These are phyloP conservation scores for Bacidia rubella DNA, from an alignment of 495 filamentous ascomycete species.

Conservation along the genomic window DNA sequence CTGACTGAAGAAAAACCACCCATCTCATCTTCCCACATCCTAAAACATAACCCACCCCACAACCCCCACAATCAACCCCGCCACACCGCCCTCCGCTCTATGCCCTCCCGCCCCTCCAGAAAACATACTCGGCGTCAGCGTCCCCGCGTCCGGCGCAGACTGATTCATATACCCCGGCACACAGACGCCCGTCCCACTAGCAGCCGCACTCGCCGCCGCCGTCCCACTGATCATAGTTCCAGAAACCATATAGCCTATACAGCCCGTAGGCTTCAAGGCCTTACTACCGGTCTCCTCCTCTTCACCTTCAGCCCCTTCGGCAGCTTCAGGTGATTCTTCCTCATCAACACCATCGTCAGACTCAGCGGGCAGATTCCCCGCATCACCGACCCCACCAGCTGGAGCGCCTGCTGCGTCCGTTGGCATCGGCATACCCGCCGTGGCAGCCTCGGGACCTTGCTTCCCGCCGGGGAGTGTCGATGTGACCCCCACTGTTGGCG, in stretches of 20 bases:
- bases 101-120: not conserved
- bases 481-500: not conserved
- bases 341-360: too few species aligned
- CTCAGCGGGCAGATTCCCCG: too few species aligned
- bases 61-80: not conserved
- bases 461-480: not conserved
- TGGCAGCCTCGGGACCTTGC: not conserved
- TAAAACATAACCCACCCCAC: not conserved
- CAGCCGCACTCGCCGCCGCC: not conserved
- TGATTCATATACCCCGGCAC: not conserved
- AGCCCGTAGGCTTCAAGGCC: not conserved
- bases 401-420: not conserved
- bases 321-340: too few species aligned
- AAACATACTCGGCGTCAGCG: not conserved
- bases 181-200: not conserved
- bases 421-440: not conserved
- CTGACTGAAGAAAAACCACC: too few species aligned
- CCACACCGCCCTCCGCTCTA: not conserved
- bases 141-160: not conserved
- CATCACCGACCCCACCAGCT: too few species aligned
- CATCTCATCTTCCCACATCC: not conserved
- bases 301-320: not conserved
- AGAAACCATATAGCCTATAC: not conserved
- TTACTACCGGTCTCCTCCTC: not conserved
- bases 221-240: not conserved